Evolutionary conservation across 495 filamentous ascomycete genomes (phyloP).

Genomic region (Daldinia bambusicola): DNA sequence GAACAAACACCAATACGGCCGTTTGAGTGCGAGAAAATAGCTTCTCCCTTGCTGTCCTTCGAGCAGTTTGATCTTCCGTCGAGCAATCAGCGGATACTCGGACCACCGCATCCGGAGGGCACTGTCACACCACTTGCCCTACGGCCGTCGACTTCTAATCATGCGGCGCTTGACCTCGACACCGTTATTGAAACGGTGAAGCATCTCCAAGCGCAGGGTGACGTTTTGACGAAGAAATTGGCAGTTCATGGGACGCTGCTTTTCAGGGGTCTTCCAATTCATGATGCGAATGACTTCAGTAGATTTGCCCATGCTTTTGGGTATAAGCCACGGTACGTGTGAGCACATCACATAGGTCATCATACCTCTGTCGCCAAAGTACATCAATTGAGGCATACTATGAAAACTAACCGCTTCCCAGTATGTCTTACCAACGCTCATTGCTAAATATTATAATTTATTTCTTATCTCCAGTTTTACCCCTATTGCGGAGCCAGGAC

Average conservation of each 20-base stretch:
- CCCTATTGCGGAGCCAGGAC: neutral
- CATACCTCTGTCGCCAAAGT: neutral
- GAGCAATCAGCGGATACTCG: slow-evolving; percentile 53
- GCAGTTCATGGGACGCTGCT: slow-evolving; percentile 53
- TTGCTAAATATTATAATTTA: neutral
- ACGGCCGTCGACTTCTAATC: slow-evolving; percentile 40
- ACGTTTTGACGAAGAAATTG: slow-evolving; percentile 48
- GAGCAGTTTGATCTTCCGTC: slow-evolving; percentile 47
- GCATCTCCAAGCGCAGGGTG: slow-evolving; percentile 38
- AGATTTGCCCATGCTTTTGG: slow-evolving; percentile 65
- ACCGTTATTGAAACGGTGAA: slow-evolving; percentile 47
- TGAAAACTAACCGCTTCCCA: slow-evolving; percentile 15
- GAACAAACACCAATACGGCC: slow-evolving; percentile 3
- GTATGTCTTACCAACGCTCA: slow-evolving; percentile 18
- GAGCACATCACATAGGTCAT: neutral
- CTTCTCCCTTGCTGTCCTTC: slow-evolving; percentile 37
- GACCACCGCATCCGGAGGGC: slow-evolving; percentile 54
- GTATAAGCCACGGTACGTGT: slow-evolving; percentile 54
- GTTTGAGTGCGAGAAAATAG: slow-evolving; percentile 11
- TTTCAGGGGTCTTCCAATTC: slow-evolving; percentile 52
- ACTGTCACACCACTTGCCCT: slow-evolving; percentile 58
- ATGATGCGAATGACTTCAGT: slow-evolving; percentile 57
- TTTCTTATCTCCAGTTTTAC: neutral
- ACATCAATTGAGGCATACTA: neutral
- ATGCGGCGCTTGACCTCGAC: slow-evolving; percentile 46